Conservation (phyloP, 2,329 filamentous ascomycete genomes). For the Akanthomyces dipterigenus region DNA sequence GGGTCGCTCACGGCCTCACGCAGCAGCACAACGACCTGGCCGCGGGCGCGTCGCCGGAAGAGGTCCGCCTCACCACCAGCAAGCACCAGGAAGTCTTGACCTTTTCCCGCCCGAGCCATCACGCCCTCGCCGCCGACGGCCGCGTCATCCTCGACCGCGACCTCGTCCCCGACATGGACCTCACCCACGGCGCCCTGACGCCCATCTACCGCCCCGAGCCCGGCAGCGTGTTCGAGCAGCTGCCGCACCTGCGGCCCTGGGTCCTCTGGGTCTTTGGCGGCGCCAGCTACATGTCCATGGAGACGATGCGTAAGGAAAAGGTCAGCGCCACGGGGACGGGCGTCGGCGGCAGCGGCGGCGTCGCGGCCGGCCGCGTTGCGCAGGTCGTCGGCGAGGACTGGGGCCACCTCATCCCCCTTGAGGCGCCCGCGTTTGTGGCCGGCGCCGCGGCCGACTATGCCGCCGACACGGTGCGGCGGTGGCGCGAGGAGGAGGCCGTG, state of each 20-base stretch:
- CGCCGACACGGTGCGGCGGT: slow-evolving; percentile 46
- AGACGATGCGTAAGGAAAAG: slow-evolving; percentile 48
- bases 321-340: slow-evolving; percentile 58
- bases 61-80: slow-evolving; percentile 70
- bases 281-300: slow-evolving; percentile 48
- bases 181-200: slow-evolving; percentile 28
- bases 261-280: slow-evolving; percentile 65
- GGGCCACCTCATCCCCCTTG: slow-evolving; percentile 82
- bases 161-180: slow-evolving; percentile 39
- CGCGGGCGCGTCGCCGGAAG: no score
- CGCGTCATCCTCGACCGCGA: slow-evolving; percentile 32
- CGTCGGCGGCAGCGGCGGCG: slow-evolving; percentile 61
- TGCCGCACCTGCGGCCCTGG: slow-evolving; percentile 56
- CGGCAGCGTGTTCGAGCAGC: slow-evolving; percentile 44
- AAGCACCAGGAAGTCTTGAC: slow-evolving; percentile 74
- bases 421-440: slow-evolving; percentile 63
- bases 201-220: slow-evolving; percentile 65
- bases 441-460: slow-evolving; percentile 52
- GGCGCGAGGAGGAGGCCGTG: slow-evolving; percentile 48
- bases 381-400: slow-evolving; percentile 55
- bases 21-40: slow-evolving; percentile 42
- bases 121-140: slow-evolving; percentile 33
- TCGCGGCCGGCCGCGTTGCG: slow-evolving; percentile 57
- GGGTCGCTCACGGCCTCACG: slow-evolving; percentile 64
- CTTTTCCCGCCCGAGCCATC: slow-evolving; percentile 58